A percentile compares a stretch with the other conserved stretches of the same genome.
Evolutionary conservation across 2,329 filamentous ascomycete genomes (phyloP).

Genomic region (Aspergillus fructus): DNA sequence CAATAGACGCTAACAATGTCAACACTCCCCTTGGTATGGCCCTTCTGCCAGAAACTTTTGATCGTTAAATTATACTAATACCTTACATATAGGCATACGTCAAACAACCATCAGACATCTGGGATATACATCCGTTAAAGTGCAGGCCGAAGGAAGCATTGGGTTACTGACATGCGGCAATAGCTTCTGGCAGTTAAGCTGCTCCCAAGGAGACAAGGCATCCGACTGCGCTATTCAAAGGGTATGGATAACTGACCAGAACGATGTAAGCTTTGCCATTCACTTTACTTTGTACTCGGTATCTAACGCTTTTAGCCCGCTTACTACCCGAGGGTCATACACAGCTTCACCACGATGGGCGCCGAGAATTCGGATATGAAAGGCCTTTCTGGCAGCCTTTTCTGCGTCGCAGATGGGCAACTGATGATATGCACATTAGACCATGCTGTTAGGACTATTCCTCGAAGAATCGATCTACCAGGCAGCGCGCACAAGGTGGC

Average conservation of each 20-base stretch:
- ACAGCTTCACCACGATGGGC: slow-evolving; percentile 38
- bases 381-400: slow-evolving; percentile 43
- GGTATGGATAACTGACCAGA: slow-evolving; percentile 45
- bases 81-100: slow-evolving; percentile 27
- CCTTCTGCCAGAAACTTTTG: neutral
- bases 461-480: slow-evolving; percentile 39
- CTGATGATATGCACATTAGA: slow-evolving; percentile 51
- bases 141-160: slow-evolving; percentile 30
- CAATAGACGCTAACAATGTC: slow-evolving; percentile 19
- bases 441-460: slow-evolving; percentile 40
- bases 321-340: slow-evolving; percentile 36
- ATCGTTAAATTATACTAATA: slow-evolving; percentile 11
- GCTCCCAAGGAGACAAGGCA: slow-evolving; percentile 21
- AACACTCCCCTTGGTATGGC: slow-evolving; percentile 29
- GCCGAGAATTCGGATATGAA: slow-evolving; percentile 19
- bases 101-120: slow-evolving; percentile 31
- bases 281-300: neutral
- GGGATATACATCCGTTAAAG: slow-evolving; percentile 38
- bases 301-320: slow-evolving; percentile 33
- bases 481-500: slow-evolving; percentile 45
- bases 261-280: slow-evolving; percentile 32
- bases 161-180: slow-evolving; percentile 38
- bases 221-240: slow-evolving; percentile 31
- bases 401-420: slow-evolving; percentile 49
- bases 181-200: slow-evolving; percentile 40